These are phyloP conservation scores for Colletotrichum musae DNA, from an alignment of 2,329 filamentous ascomycete genomes.

Conservation along the genomic window DNA sequence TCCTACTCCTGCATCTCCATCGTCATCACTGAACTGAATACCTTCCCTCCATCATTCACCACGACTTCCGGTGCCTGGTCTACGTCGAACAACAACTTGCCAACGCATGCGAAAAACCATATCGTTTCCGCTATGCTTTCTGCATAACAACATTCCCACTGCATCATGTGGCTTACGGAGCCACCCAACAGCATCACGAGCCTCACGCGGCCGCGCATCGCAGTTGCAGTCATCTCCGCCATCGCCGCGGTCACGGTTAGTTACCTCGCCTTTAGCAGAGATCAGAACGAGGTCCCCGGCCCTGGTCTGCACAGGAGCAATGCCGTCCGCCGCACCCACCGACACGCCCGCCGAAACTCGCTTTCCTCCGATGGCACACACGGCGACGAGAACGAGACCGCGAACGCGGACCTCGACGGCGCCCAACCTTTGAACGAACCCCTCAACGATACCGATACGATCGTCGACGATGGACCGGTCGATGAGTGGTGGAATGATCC, in stretches of 20 bases:
- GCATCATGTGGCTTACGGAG: constrained; percentile 63
- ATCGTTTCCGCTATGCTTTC: constrained; percentile 31
- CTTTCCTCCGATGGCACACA: constrained; percentile 58
- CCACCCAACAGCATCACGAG: constrained; percentile 67
- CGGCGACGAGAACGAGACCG: constrained; percentile 65
- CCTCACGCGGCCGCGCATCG: constrained; percentile 68
- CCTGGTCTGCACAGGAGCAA: constrained; percentile 74
- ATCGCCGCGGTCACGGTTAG: constrained; percentile 70
- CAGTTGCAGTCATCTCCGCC: constrained; percentile 69
- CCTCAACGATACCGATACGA: constrained; percentile 55
- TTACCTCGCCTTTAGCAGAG: constrained; percentile 69
- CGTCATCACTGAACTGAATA: not conserved
- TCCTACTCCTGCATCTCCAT: not conserved
- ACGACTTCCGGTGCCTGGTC: not conserved
- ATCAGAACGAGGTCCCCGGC: constrained; percentile 46
- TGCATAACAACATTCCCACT: constrained; percentile 32
- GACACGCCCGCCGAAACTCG: constrained; percentile 54
- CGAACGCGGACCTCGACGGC: constrained; percentile 46
- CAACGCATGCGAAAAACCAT: not conserved
- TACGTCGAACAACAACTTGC: too few relatives aligned
- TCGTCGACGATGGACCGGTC: constrained; percentile 55
- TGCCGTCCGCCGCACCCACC: constrained; percentile 70
- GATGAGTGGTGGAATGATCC: constrained; percentile 69
- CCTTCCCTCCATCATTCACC: not conserved
- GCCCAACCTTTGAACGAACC: constrained; percentile 40